Conservation (phyloP, 768 basidiomycete species). For the Omphalotus guepiniiformis region DNA sequence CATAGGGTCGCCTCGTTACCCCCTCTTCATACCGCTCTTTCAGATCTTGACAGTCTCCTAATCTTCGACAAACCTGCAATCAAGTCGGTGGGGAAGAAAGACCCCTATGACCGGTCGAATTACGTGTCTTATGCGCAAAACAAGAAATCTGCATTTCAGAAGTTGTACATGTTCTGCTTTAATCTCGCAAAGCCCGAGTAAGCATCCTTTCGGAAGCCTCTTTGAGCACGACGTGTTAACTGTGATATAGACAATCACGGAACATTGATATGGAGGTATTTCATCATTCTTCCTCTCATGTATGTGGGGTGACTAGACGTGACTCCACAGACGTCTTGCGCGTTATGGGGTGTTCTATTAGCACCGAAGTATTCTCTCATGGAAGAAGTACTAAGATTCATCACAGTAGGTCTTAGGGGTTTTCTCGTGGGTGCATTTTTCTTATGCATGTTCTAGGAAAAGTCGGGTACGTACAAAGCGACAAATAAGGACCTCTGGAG, state of each 20-base stretch:
- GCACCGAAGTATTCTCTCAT: slow-evolving; percentile 63
- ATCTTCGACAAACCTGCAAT: slow-evolving; percentile 43
- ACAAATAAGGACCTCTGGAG: slow-evolving; percentile 84
- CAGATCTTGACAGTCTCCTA: slow-evolving; percentile 63
- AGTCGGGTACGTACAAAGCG: slow-evolving; percentile 61
- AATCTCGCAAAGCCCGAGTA: slow-evolving; percentile 67
- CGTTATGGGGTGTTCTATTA: slow-evolving; percentile 75
- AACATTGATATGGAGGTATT: slow-evolving; percentile 83
- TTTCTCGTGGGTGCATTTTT: neutral
- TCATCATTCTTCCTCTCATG: neutral
- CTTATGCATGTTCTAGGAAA: slow-evolving; percentile 32
- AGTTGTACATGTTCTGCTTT: slow-evolving; percentile 72
- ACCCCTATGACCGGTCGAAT: slow-evolving; percentile 49
- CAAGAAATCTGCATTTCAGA: slow-evolving; percentile 49
- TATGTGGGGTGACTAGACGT: neutral
- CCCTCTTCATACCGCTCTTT: slow-evolving; percentile 44
- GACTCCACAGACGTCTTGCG: slow-evolving; percentile 52
- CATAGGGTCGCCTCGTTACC: slow-evolving; percentile 47
- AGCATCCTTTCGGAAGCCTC: slow-evolving; percentile 23
- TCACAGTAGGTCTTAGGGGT: slow-evolving; percentile 41
- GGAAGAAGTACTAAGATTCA: slow-evolving; percentile 60
- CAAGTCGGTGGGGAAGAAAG: slow-evolving; percentile 29
- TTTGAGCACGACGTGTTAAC: neutral
- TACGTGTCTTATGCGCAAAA: slow-evolving; percentile 50
- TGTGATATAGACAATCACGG: slow-evolving; percentile 48